Base-by-base conservation (phyloP, 2,329 filamentous ascomycete species). In the Calonectria henricotiae region DNA sequence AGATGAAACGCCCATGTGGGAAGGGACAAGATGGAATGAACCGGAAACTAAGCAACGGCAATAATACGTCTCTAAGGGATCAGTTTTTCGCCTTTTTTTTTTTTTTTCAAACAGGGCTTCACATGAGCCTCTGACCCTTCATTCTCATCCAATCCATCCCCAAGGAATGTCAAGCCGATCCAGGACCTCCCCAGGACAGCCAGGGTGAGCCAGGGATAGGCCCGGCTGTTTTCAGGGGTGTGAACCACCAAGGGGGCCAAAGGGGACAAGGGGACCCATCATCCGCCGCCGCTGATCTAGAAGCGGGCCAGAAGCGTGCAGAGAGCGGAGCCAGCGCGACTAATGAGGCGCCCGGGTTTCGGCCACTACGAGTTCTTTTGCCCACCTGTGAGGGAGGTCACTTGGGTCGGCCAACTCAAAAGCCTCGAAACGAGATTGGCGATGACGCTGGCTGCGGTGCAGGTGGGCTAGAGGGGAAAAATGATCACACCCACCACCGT, bases 271-370 rank as follows among this genome's bases (percentile, higher is more conserved):
- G 54, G 23, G 73, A 72, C 69, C 76, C 75, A 76, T 75, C 72
- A 73, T 71, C 72, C 75, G 73, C 62, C 73, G 72, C 72, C 68
- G 75, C 76, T 77, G 76, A 78, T 78, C 77, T 78, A 78, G 77
- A 78, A 78, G 76, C 76, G 72, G 69, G 67, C 77, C 77, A 78
- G 77, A 78, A 78, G 76, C 70, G 72, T 76, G 74, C 73, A 76
- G 75, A 74, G 71, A 68, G 73, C 72, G 71, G 72, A 75, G 76
- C 66, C 35, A 39, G 69, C 65, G 64, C 75, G 75, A 76, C 74
- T 75, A 77, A 77, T 77, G 75, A 75, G 72, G 73, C 73, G 72
- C 70, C 74, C 71, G 74, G 76, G 74, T 69, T 71, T 77, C 75
- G 75, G 75, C 73, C 74, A 58, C 75, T 77, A 76, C 75, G 75